Conservation (phyloP, 352 stramenopile genomes). For the Phytophthora multivora region DNA sequence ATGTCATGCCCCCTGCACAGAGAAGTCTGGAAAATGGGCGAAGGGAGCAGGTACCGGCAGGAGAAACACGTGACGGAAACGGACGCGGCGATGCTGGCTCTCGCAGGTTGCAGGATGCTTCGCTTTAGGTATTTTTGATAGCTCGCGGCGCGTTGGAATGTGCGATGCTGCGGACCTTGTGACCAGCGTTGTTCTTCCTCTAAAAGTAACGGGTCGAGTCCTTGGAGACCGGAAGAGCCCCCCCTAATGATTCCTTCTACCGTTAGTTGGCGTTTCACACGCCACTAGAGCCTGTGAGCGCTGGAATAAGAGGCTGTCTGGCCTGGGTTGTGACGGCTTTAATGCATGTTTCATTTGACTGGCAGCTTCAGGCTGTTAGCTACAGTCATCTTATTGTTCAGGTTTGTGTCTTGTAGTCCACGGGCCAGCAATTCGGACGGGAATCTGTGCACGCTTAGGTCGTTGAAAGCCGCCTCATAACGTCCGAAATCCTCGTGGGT, state of each 20-base stretch:
- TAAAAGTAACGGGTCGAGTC: slow-evolving; percentile 6
- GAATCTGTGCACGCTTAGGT: slow-evolving; percentile 47
- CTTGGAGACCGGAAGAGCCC: background rate
- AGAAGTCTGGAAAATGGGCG: slow-evolving; percentile 22
- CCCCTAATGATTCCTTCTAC: slow-evolving; percentile 26
- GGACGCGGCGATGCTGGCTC: slow-evolving; percentile 15
- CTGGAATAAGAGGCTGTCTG: slow-evolving; percentile 18
- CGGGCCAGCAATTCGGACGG: slow-evolving; percentile 7
- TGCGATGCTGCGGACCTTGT: slow-evolving; percentile 29
- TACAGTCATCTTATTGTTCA: slow-evolving; percentile 28
- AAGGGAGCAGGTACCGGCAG: slow-evolving; percentile 7
- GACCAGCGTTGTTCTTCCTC: slow-evolving; percentile 9
- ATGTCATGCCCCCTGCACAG: slow-evolving; percentile 41
- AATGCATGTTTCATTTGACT: slow-evolving; percentile 1
- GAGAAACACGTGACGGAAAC: slow-evolving; percentile 41
- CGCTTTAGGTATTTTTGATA: slow-evolving; percentile 17
- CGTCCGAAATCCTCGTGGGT: slow-evolving; percentile 56
- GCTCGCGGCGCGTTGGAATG: slow-evolving; percentile 4
- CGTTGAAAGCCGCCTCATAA: slow-evolving; percentile 84
- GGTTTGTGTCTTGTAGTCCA: slow-evolving; percentile 13
- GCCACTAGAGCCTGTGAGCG: slow-evolving; percentile 9
- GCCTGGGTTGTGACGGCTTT: background rate
- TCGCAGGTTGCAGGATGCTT: background rate
- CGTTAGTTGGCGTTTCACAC: slow-evolving; percentile 40
- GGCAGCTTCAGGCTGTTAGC: slow-evolving; percentile 1